A percentile compares a stretch with the other conserved stretches of the same genome.
These are phyloP conservation scores for Polyporus arcularius DNA, from an alignment of 768 basidiomycete genomes.

Conservation along the genomic window DNA sequence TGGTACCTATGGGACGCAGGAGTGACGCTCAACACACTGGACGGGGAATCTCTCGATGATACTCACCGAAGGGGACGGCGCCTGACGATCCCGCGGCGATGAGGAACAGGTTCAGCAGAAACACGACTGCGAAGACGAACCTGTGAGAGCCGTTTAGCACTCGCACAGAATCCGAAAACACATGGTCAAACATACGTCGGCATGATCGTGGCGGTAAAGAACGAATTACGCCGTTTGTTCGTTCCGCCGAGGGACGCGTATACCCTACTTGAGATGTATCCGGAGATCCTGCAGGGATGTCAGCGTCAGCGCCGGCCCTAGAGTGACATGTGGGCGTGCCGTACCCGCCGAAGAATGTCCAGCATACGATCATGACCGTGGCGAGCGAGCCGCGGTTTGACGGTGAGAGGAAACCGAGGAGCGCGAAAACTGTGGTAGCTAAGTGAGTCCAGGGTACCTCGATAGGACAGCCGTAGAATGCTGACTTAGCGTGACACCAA, in stretches of 20 bases:
- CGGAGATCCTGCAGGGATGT: constrained; percentile 63
- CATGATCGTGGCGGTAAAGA: constrained; percentile 84
- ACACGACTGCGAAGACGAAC: constrained; percentile 80
- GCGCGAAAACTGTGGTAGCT: constrained; percentile 71
- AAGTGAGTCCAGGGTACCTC: neutral
- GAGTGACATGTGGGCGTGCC: constrained; percentile 18
- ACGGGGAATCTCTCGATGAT: neutral
- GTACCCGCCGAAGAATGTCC: constrained; percentile 90
- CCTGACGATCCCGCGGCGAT: constrained; percentile 86
- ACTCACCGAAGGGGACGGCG: constrained; percentile 89
- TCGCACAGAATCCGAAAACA: neutral
- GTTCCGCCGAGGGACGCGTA: constrained; percentile 81
- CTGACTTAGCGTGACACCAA: constrained; percentile 79
- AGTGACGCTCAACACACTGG: neutral
- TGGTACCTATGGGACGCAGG: constrained; percentile 55
- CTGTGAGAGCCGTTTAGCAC: constrained; percentile 38
- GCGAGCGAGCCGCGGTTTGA: constrained; percentile 94
- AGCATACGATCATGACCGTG: constrained; percentile 92
- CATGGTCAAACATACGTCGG: constrained; percentile 63
- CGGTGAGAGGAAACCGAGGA: constrained; percentile 92
- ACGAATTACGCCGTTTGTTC: constrained; percentile 78
- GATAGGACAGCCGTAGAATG: neutral
- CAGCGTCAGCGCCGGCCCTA: constrained; percentile 2
- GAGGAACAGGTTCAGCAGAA: constrained; percentile 90
- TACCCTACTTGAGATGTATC: constrained; percentile 83